Evolutionary conservation across 257 asterid species (phyloP).

Genomic region (Nemophila menziesii): DNA sequence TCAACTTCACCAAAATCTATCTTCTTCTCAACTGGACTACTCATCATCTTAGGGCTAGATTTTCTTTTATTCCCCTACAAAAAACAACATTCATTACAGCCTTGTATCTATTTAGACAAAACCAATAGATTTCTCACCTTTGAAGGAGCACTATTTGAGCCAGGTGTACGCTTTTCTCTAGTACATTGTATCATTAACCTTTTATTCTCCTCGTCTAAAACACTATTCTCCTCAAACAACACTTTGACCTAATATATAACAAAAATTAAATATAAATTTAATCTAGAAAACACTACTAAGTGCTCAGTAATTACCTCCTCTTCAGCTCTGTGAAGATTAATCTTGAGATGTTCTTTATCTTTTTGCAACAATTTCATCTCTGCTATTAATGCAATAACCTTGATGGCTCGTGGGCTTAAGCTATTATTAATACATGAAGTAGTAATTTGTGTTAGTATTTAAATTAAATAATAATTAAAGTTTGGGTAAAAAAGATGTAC

Average conservation of each 20-base stretch:
- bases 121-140: slow-evolving; percentile 30
- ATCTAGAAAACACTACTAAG: slow-evolving; percentile 1
- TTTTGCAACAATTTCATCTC: slow-evolving; percentile 41
- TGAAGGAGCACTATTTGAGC: slow-evolving; percentile 38
- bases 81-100: not conserved
- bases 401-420: slow-evolving; percentile 52
- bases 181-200: slow-evolving; percentile 35
- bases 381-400: slow-evolving; percentile 54
- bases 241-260: slow-evolving; percentile 42
- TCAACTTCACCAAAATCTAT: slow-evolving; percentile 40
- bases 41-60: slow-evolving; percentile 37
- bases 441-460: not conserved
- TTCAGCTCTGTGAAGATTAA: slow-evolving; percentile 74
- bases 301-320: slow-evolving; percentile 76
- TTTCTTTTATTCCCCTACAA: slow-evolving; percentile 61
- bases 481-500: slow-evolving; percentile 20
- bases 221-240: slow-evolving; percentile 50
- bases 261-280: not conserved
- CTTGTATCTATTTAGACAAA: not conserved
- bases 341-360: slow-evolving; percentile 56
- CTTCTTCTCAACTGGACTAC: slow-evolving; percentile 49
- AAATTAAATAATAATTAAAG: not conserved
- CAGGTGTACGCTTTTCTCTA: slow-evolving; percentile 36
- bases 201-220: slow-evolving; percentile 45
- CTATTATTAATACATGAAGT: slow-evolving; percentile 27